These are phyloP conservation scores for Phytophthora aleatoria DNA, from an alignment of 352 stramenopile genomes.

Conservation along the genomic window DNA sequence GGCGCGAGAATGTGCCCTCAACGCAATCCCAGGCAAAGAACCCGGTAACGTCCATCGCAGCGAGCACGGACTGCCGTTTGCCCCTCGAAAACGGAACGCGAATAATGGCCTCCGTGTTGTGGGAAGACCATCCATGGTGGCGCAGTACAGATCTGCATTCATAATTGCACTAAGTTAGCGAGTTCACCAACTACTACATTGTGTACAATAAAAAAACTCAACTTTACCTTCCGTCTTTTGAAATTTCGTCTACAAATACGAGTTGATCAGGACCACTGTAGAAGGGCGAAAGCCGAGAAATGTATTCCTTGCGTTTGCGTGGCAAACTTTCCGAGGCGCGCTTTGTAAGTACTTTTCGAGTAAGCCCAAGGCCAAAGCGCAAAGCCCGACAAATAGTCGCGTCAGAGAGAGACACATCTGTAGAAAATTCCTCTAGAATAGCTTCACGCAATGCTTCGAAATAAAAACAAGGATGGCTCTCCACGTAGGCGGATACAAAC, in stretches of 20 bases:
- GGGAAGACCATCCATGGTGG: background rate
- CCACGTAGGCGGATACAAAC: background rate
- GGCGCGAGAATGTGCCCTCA: background rate
- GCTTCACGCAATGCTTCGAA: background rate
- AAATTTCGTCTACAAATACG: background rate
- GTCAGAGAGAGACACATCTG: background rate
- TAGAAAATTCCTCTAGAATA: background rate
- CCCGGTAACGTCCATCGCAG: background rate
- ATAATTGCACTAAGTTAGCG: background rate
- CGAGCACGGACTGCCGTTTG: background rate
- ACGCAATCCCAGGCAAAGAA: background rate
- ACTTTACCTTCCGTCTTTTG: background rate
- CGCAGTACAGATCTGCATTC: background rate
- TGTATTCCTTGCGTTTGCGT: background rate
- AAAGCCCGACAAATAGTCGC: background rate
- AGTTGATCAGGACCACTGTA: background rate
- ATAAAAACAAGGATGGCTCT: too few relatives aligned
- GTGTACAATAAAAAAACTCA: background rate
- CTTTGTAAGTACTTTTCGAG: background rate
- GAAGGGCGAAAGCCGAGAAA: background rate
- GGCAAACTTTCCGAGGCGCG: background rate
- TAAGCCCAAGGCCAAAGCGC: background rate
- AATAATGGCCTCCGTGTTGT: background rate
- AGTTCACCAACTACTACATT: background rate
- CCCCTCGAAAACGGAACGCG: background rate